Conservation (phyloP, 495 filamentous ascomycete genomes). For the Cenococcum geophilum region DNA sequence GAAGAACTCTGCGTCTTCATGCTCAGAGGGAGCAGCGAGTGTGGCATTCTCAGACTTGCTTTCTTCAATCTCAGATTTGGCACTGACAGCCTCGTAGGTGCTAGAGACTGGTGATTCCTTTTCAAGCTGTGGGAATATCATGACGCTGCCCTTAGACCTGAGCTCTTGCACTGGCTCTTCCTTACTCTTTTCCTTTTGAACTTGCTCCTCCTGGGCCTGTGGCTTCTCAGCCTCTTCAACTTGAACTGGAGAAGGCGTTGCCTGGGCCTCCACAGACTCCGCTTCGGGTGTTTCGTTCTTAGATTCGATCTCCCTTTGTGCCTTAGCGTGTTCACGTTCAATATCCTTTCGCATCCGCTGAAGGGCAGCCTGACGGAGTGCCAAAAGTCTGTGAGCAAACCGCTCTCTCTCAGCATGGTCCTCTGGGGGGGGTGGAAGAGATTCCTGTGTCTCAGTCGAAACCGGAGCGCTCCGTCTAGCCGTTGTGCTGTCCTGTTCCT, state of each 20-base stretch:
- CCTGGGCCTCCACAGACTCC: not conserved
- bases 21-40: constrained; percentile 12
- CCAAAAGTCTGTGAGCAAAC: not conserved
- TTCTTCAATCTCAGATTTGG: constrained; percentile 23
- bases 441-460: constrained; percentile 1
- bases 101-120: constrained; percentile 86
- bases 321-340: not conserved
- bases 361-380: not conserved
- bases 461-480: not conserved
- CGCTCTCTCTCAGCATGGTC: not conserved
- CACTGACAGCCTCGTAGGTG: constrained; percentile 55
- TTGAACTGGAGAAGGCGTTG: constrained; percentile 2
- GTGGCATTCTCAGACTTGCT: constrained; percentile 13
- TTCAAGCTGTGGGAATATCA: constrained; percentile 96
- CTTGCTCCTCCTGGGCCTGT: constrained; percentile 2
- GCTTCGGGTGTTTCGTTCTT: not conserved
- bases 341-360: not conserved
- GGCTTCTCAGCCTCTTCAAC: constrained; percentile 1
- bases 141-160: constrained; percentile 49
- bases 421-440: constrained; percentile 16
- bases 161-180: constrained; percentile 15
- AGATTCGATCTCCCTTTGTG: not conserved
- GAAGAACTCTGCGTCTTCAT: constrained; percentile 25
- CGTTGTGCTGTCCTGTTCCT: not conserved
- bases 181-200: constrained; percentile 17